A percentile compares a stretch with the other conserved stretches of the same genome.
phyloP scores from a whole-genome alignment of 1,284 basidiomycete genomes.

The Exobasidium cylindrosporum region DNA sequence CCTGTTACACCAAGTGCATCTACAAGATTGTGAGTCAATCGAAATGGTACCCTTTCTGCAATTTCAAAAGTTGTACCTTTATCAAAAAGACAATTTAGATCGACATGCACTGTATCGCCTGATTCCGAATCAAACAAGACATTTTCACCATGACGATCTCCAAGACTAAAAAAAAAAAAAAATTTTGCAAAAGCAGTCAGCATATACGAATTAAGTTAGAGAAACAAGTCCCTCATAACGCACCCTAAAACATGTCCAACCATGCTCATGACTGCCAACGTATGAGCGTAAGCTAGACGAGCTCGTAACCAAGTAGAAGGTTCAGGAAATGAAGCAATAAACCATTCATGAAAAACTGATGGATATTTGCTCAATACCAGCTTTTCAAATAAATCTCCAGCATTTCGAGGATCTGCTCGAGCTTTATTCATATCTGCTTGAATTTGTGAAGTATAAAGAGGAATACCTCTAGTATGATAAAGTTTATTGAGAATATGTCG shows the following conservation, averaged over 20 bases:
- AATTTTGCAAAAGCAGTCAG: neutral
- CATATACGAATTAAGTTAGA: constrained; percentile 58
- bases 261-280: constrained; percentile 97
- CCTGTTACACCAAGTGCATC: constrained; percentile 92
- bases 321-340: constrained; percentile 92
- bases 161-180: constrained; percentile 59
- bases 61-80: constrained; percentile 82
- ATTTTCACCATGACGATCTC: constrained; percentile 95
- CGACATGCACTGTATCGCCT: constrained; percentile 92
- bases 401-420: constrained; percentile 62
- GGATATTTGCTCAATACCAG: constrained; percentile 64
- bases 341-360: constrained; percentile 96
- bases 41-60: constrained; percentile 90
- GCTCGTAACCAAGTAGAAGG: constrained; percentile 90
- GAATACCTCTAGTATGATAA: constrained; percentile 62
- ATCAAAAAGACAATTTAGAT: constrained; percentile 97
- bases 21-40: constrained; percentile 89
- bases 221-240: constrained; percentile 52
- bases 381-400: constrained; percentile 63
- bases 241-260: constrained; percentile 92
- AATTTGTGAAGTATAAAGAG: constrained; percentile 61
- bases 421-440: constrained; percentile 63
- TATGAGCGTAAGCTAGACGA: constrained; percentile 80
- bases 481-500: constrained; percentile 72
- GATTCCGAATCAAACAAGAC: constrained; percentile 85